phyloP scores from a whole-genome alignment of 495 filamentous ascomycete species.

The Daldinia grandis region DNA sequence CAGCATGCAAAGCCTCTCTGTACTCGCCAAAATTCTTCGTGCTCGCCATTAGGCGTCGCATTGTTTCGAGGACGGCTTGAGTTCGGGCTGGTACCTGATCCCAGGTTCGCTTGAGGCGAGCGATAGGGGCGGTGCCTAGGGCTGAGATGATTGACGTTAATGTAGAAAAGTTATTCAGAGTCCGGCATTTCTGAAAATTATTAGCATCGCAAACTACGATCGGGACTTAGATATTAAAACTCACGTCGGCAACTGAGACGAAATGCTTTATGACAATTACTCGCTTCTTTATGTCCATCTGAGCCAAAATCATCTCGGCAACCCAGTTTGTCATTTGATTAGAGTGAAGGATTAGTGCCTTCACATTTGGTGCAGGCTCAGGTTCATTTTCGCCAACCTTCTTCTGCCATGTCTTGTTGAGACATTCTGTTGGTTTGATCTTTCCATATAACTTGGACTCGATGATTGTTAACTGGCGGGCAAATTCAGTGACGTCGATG shows the following conservation, averaged over 20 bases:
- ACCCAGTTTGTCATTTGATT: conserved; percentile 99
- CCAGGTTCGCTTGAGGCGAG: conserved; percentile 95
- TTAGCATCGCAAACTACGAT: conserved; percentile 29
- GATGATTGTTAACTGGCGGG: conserved; percentile 94
- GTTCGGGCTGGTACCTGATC: conserved; percentile 86
- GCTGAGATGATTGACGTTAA: conserved; percentile 98
- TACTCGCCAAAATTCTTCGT: conserved; percentile 99
- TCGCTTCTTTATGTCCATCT: conserved; percentile 91
- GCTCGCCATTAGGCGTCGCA: conserved; percentile 95
- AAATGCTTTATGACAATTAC: conserved; percentile 99
- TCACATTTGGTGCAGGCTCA: conserved; percentile 93
- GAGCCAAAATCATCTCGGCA: conserved; percentile 98
- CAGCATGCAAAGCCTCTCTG: conserved; percentile 86
- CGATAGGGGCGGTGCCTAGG: conserved; percentile 90
- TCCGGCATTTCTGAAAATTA: conserved; percentile 81
- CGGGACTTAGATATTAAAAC: conserved; percentile 38
- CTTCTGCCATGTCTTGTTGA: conserved; percentile 99
- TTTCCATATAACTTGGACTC: conserved; percentile 94
- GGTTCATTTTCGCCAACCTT: conserved; percentile 82
- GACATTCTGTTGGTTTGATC: conserved; percentile 92
- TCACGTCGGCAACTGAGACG: conserved; percentile 91
- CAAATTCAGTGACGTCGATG: conserved; percentile 95
- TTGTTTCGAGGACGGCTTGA: conserved; percentile 78
- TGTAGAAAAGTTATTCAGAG: conserved; percentile 95
- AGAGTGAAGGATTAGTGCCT: conserved; percentile 94